These are phyloP conservation scores for Exophiala alcalophila DNA, from an alignment of 2,329 filamentous ascomycete genomes.

Conservation along the genomic window DNA sequence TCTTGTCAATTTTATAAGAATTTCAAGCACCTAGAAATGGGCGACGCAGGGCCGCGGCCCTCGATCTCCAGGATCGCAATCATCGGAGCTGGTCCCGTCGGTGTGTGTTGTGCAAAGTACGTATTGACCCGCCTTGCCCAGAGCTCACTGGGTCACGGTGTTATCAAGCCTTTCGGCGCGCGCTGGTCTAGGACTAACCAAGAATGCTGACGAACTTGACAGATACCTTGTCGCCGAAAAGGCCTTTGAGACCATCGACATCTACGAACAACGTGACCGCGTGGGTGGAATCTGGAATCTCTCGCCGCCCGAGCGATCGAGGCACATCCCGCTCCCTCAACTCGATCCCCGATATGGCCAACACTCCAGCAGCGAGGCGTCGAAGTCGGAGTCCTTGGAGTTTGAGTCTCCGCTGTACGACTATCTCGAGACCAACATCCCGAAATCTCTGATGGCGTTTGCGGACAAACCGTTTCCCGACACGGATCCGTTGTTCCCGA, in stretches of 20 bases:
- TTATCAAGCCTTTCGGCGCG: too few relatives aligned
- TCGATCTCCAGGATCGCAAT: conserved; percentile 27
- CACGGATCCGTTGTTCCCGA: conserved; percentile 69
- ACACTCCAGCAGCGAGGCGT: conserved; percentile 40
- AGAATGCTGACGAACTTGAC: too few relatives aligned
- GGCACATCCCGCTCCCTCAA: conserved; percentile 64
- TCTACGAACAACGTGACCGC: conserved; percentile 77
- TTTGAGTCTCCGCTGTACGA: conserved; percentile 87
- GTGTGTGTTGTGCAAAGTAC: conserved; percentile 71
- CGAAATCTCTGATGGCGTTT: conserved; percentile 75
- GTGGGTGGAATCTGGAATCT: conserved; percentile 84
- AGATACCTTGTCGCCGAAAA: conserved; percentile 71
- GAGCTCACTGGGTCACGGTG: neutral
- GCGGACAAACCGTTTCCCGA: conserved; percentile 65
- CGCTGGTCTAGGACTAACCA: too few relatives aligned
- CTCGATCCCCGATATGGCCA: conserved; percentile 58
- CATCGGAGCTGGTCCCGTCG: conserved; percentile 27
- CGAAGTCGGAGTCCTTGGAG: conserved; percentile 45
- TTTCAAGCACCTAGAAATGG: too few relatives aligned
- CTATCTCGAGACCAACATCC: conserved; percentile 80
- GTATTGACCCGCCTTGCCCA: conserved; percentile 6
- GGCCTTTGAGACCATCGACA: conserved; percentile 64
- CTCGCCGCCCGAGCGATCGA: conserved; percentile 43
- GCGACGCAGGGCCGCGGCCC: too few relatives aligned
- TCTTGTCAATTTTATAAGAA: too few relatives aligned